These are phyloP conservation scores for Leccinum colubrinum DNA, from an alignment of 1,284 basidiomycete species.

Conservation along the genomic window DNA sequence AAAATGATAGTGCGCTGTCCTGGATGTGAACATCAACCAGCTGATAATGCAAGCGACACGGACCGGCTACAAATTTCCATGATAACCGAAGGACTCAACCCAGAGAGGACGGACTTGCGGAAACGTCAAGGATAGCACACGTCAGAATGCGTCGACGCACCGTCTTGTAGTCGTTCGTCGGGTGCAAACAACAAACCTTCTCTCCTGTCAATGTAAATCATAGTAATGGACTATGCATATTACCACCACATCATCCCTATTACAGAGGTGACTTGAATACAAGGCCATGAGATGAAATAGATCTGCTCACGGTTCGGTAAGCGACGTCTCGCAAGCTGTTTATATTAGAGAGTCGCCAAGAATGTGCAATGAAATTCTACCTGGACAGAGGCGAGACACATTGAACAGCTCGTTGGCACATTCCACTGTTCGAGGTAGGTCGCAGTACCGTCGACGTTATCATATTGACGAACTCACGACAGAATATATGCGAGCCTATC, in stretches of 20 bases:
- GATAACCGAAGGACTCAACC: conserved; percentile 67
- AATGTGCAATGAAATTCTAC: conserved; percentile 31
- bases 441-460: neutral
- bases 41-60: conserved; percentile 13
- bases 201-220: conserved; percentile 7
- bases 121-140: conserved; percentile 10
- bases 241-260: conserved; percentile 82
- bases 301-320: conserved; percentile 67
- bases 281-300: conserved; percentile 1
- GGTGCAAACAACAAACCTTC: conserved; percentile 75
- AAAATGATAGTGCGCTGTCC: conserved; percentile 76
- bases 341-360: conserved; percentile 9
- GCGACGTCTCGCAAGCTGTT: conserved; percentile 72
- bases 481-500: conserved; percentile 78
- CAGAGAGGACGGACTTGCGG: conserved; percentile 76
- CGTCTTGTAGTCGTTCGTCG: conserved; percentile 85
- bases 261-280: neutral
- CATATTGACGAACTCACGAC: conserved; percentile 46
- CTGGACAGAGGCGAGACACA: conserved; percentile 72
- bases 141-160: conserved; percentile 43
- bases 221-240: conserved; percentile 16
- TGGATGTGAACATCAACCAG: conserved; percentile 11
- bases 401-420: conserved; percentile 84
- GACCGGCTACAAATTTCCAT: conserved; percentile 79
- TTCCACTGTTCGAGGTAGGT: conserved; percentile 48